Percentiles rank a stretch among this genome's conserved stretches.
phyloP scores from a whole-genome alignment of 1,284 basidiomycete species.

The Apiotrichum domesticum region DNA sequence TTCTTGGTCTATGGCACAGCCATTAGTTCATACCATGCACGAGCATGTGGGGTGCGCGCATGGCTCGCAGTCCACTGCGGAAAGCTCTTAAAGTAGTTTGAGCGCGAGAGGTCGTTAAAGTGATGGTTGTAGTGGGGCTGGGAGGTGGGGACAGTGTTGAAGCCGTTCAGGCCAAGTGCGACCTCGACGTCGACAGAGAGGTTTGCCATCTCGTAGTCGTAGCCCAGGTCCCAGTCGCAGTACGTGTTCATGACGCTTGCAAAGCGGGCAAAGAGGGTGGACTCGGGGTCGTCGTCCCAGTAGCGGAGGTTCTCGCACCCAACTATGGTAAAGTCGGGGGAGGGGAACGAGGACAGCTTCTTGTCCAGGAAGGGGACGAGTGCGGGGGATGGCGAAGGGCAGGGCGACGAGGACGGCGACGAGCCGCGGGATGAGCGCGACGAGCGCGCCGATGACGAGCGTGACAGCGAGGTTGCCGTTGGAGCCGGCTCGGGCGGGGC shows the following conservation, averaged over 20 bases:
- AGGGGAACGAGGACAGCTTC: background rate
- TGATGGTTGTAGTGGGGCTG: no score
- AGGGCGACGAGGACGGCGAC: background rate
- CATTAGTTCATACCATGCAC: background rate
- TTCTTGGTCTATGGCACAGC: background rate
- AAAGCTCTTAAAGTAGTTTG: background rate
- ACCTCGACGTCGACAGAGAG: background rate
- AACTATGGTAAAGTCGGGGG: conserved; percentile 1
- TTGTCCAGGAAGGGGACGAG: conserved; percentile 1
- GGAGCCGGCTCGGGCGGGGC: background rate
- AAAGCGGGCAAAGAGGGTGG: background rate
- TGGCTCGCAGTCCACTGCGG: conserved; percentile 1
- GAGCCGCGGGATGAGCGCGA: background rate
- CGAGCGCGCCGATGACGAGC: no score
- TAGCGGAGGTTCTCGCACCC: conserved; percentile 1
- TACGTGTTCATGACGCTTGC: conserved; percentile 3
- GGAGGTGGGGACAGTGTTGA: background rate
- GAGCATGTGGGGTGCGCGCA: background rate
- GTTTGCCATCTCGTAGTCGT: background rate
- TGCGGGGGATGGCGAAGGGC: background rate
- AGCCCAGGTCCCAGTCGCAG: background rate
- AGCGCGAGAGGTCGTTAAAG: background rate
- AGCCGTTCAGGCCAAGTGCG: background rate
- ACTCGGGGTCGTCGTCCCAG: conserved; percentile 2
- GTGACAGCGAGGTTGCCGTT: no score